A percentile compares a stretch with the other conserved stretches of the same genome.
Evolutionary conservation across 352 stramenopile genomes (phyloP).

Genomic region (Phytophthora ohioensis): DNA sequence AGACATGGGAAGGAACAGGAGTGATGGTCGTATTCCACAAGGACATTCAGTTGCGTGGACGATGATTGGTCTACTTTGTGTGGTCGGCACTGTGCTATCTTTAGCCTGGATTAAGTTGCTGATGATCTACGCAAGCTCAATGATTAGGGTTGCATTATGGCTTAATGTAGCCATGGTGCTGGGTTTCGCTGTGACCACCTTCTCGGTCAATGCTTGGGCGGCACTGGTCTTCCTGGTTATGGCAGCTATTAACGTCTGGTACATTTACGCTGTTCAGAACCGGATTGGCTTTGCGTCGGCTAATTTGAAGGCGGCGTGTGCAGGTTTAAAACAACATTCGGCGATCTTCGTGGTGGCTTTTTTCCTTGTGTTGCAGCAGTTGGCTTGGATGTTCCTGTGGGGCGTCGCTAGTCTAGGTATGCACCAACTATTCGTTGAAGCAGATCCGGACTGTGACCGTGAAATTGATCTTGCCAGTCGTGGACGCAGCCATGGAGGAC

Average conservation of each 20-base stretch:
- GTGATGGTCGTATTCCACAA: constrained; percentile 31
- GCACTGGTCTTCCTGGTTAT: constrained; percentile 64
- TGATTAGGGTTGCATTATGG: constrained; percentile 87
- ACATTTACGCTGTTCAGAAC: constrained; percentile 82
- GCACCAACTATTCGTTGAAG: constrained; percentile 76
- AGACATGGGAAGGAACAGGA: constrained; percentile 40
- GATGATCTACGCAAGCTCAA: constrained; percentile 74
- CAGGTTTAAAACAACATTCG: constrained; percentile 62
- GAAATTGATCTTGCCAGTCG: constrained; percentile 46
- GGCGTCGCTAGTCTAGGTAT: constrained; percentile 71
- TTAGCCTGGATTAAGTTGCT: constrained; percentile 82
- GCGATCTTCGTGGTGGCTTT: constrained; percentile 76
- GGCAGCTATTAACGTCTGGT: constrained; percentile 85
- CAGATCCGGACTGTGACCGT: constrained; percentile 68
- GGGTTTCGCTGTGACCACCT: constrained; percentile 66
- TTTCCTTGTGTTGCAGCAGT: constrained; percentile 73
- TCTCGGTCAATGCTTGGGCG: constrained; percentile 71
- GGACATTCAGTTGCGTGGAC: constrained; percentile 64
- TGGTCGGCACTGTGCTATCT: constrained; percentile 62
- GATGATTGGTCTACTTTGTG: constrained; percentile 61
- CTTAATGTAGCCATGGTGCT: constrained; percentile 82
- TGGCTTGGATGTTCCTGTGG: constrained; percentile 81
- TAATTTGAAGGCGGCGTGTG: constrained; percentile 82
- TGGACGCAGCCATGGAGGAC: constrained; percentile 43
- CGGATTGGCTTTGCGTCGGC: constrained; percentile 85